These are phyloP conservation scores for Bifiguratus adelaidae DNA, from an alignment of 192 early-diverging fungal genomes.

Conservation along the genomic window DNA sequence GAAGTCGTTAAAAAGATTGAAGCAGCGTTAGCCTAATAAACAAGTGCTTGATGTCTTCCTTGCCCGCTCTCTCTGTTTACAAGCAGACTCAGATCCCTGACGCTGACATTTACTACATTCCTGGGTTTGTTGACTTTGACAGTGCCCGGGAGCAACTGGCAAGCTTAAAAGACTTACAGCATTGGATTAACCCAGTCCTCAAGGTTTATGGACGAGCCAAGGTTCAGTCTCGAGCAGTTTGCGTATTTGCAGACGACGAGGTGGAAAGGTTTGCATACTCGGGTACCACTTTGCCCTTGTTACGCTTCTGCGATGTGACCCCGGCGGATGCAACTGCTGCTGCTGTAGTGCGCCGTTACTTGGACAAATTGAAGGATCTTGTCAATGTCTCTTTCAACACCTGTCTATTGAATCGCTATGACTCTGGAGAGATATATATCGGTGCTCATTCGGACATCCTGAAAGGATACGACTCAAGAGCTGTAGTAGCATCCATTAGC, in stretches of 20 bases:
- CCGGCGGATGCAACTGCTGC: too few relatives aligned
- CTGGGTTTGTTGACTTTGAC: too few relatives aligned
- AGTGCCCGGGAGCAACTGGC: too few relatives aligned
- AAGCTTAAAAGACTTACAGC: too few relatives aligned
- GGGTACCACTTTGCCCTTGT: background rate
- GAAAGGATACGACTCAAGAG: background rate
- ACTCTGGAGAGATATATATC: background rate
- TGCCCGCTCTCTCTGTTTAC: too few relatives aligned
- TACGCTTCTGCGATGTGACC: too few relatives aligned
- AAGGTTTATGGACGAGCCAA: background rate
- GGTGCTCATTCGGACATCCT: background rate
- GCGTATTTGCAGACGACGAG: background rate
- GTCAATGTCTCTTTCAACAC: background rate
- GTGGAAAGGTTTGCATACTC: background rate
- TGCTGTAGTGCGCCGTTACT: too few relatives aligned
- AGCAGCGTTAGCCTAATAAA: conserved; percentile 15
- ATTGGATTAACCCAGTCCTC: background rate
- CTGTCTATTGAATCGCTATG: background rate
- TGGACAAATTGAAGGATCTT: background rate
- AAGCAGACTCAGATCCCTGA: too few relatives aligned
- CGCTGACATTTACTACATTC: too few relatives aligned
- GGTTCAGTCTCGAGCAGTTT: background rate
- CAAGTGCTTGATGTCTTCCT: background rate
- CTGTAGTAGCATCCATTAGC: background rate
- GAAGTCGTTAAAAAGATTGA: conserved; percentile 72